Evolutionary conservation across 1,284 basidiomycete genomes (phyloP), one percentile per base, ranked within the genome.

Genomic region (Sporisorium sorghi): DNA sequence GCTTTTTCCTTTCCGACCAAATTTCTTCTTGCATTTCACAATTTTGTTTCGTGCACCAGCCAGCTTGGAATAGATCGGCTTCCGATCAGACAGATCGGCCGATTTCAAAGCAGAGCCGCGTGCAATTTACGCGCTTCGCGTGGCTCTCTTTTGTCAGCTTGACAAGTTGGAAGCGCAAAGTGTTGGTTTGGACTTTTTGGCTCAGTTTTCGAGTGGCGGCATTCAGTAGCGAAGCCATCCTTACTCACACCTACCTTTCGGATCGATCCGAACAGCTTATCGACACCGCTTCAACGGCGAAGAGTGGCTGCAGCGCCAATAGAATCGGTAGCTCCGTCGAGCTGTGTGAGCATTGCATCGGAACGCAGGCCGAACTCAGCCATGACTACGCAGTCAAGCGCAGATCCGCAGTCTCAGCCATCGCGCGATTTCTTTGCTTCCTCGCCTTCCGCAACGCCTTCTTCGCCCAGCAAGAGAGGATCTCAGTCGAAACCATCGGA

Each of bases 381-480:
- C 40, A 72, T 66, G 69, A 48, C 63, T 10, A 55, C 70, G 24
- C 70, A 73, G 33, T 63, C 63, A 43, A 72, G 58, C 28, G 37
- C 47, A 4, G 63, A 63, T 56, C 57, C 58, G n/a, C 62, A 60
- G 44, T 62, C 69, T 21, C 63, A 61, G 37, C 59, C 58, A 1
- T 64, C 65, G 11, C 53, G 63, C n/a, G 73, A 75, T 35, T 75
- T 75, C 28, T 68, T 75, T 28, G 73, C 67, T 23, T 75, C 73
- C 12, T 75, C 73, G 12, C 73, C 73, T 6, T 75, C 68, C 3
- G 65, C 72, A 3, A 65, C 65, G 12, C 53, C 71, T 14, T 60
- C 54, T 35, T 65, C 68, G 19, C 62, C 62, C 1, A 12, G 37
- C 23, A 58, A 73, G 26, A 28, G n/a, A 30, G 32, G 23, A 0